Base-by-base conservation (phyloP, 805 yeast genomes). In the Cyberlindnera bimundalis region DNA sequence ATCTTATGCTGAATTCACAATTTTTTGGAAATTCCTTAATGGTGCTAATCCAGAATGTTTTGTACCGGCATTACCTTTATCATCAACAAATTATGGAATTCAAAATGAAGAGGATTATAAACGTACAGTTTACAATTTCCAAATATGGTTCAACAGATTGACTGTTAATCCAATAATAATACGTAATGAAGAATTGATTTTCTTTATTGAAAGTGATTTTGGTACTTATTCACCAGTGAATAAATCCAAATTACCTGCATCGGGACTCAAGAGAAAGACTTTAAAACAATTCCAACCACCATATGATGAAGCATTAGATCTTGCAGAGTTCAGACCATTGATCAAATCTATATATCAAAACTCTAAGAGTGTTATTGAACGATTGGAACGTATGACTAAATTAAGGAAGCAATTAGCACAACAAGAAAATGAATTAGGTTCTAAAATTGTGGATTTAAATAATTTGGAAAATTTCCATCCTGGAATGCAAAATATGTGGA, bases 281-380 rank as follows among this genome's bases (percentile, higher is more conserved):
- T 71, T 93, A 55, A 93, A 93, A 61, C 99, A 93, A 60, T 73
- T 90, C 33, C 82, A 85, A 30, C 86, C 95, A 2, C 99, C 99
- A 1, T 87, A 82, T 54, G 99, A 91, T 62, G 91, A 87, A 29
- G 81, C 79, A 34, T 72, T 75, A 19, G 93, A 83, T 46, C 71
- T 93, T 46, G 89, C 93, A 0, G 84, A 78, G 37, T 88, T 90
- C 60, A 69, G 99, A 47, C 99, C 99, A 1, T 58, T 83, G 59
- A 82, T 90, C 28, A 93, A 93, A 63, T 72, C 81, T 9, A 70
- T 86, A 12, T 86, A 87, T 59, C 69, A 79, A 38, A 64, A 64
- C 18, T 65, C 82, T 2, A 78, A 73, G 43, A 72, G 69, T n/a
- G 58, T 72, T 6, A 65, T 67, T 36, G 61, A 60, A n/a, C 81